Evolutionary conservation across 805 yeast species (phyloP).

Genomic region (Spathaspora hagerdaliae): DNA sequence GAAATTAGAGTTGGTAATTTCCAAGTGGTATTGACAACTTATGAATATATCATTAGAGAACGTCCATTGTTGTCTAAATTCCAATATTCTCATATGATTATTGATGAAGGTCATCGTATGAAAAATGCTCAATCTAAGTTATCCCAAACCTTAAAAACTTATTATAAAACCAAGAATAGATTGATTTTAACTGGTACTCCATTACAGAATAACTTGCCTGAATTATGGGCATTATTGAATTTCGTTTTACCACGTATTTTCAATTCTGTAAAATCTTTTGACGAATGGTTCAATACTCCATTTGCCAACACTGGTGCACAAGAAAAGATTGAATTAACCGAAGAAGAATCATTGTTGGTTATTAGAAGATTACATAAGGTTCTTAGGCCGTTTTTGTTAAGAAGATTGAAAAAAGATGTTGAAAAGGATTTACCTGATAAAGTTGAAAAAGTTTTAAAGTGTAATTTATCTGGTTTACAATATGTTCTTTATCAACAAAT

Average conservation of each 20-base stretch:
- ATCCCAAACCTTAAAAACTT: conserved; percentile 65
- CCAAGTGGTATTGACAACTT: conserved; percentile 74
- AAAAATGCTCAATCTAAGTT: conserved; percentile 74
- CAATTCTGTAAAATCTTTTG: conserved; percentile 81
- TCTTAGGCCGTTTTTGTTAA: conserved; percentile 74
- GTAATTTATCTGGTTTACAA: conserved; percentile 73
- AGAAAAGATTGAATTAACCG: conserved; percentile 75
- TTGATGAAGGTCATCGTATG: conserved; percentile 90
- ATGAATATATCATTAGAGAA: conserved; percentile 77
- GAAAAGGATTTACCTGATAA: conserved; percentile 84
- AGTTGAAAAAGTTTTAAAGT: conserved; percentile 77
- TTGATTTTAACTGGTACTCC: conserved; percentile 87
- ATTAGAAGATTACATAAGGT: conserved; percentile 85
- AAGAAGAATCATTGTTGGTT: conserved; percentile 79
- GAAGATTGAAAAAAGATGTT: conserved; percentile 84
- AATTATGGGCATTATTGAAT: conserved; percentile 79
- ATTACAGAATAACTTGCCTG: conserved; percentile 78
- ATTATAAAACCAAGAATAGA: conserved; percentile 72
- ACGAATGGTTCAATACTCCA: conserved; percentile 88
- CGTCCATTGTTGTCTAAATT: conserved; percentile 65
- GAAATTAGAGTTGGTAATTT: conserved; percentile 67
- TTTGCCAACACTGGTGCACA: conserved; percentile 82
- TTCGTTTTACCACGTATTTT: conserved; percentile 81
- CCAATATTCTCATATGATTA: conserved; percentile 82
- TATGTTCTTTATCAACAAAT: conserved; percentile 69